Evolutionary conservation across 768 basidiomycete species (phyloP), one percentile per base, ranked within the genome.

Genomic region (Russula griseocarnosa): DNA sequence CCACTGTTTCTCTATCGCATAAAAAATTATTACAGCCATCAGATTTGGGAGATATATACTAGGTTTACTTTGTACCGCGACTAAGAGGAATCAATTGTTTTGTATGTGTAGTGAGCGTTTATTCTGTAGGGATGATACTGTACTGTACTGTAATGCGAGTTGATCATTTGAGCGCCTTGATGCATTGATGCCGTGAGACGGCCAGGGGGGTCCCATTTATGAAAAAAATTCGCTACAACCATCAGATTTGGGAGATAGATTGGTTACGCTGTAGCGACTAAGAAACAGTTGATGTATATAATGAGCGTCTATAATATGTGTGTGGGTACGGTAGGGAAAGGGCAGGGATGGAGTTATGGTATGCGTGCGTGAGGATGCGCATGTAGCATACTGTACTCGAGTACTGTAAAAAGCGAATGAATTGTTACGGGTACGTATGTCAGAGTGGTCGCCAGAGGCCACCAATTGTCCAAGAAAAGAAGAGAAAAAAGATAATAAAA

Each of bases 281-380:
- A 36, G 24, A 20, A 30, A 60, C 20, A 2, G 28, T 34, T 30
- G 38, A 7, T 40, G 30, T 53, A 44, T 60, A 53, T 30, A 32
- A 16, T 44, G 51, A 53, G 60, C 36, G 58, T 52, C 38, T 52
- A 51, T 52, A 28, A 49, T 50, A 30, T 24, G 51, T 22, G 24
- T 18, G 47, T 50, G 40, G 36, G 58, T 59, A 49, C 6, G 46
- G 38, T 4, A 40, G 4, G 32, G 22, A 24, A 6, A 28, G 10
- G 28, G 55, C 6, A 3, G 36, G 13, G 36, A 36, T 36, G 13
- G 36, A 36, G 36, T 36, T 57, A 46, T 46, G n/a, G 24, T 5
- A 47, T 14, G 49, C 24, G 16, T 38, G 28, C 32, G 7, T 9
- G 10, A 16, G 49, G 26, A 44, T 44, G 44, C 44, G n/a, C 5